Base-by-base conservation (phyloP, 164 flowering plant species). In the Liriodendron chinense region DNA sequence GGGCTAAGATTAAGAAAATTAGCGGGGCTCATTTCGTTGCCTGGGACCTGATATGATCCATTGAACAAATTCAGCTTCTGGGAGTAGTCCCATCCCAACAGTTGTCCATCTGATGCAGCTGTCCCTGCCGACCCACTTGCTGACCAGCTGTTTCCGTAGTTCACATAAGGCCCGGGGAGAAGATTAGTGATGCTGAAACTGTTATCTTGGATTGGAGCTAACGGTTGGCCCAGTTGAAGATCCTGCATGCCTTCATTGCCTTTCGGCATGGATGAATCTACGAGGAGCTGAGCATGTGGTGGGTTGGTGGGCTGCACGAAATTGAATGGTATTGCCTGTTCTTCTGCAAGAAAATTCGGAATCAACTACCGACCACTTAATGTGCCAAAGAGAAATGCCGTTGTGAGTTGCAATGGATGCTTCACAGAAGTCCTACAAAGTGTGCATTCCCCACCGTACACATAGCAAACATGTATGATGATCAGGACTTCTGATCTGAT, bases 71-170 rank as follows among this genome's bases (percentile, higher is more conserved):
- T 68, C 47, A 83, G 66, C 47, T 75, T 47, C 59, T 80, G 83
- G 65, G 75, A 56, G 47, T 75, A 79, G 70, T 78, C 69, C 67
- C 80, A 23, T 24, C 57, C 57, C 0, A 74, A 47, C 10, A 79
- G 63, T 62, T 81, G 76, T 34, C 61, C 74, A 9, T n/a, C 70
- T 9, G 75, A 61, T 10, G 68, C 47, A 21, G 8, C 53, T 47
- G 79, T 65, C 7, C 74, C 75, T 16, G 70, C 28, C 20, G 78
- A 73, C 34, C 70, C 82, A 69, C 69, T 74, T 25, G 76, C 28
- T 59, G 48, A 47, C 88, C 85, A 83, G 34, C 48, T 26, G 25
- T 34, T 73, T 65, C 71, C 85, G 22, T 71, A 82, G 72, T 62
- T 34, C 13, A 7, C 49, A 71, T 22, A 49, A 50, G 73, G 67